phyloP scores from a whole-genome alignment of 768 basidiomycete genomes.

The Lentinula guzmanii region DNA sequence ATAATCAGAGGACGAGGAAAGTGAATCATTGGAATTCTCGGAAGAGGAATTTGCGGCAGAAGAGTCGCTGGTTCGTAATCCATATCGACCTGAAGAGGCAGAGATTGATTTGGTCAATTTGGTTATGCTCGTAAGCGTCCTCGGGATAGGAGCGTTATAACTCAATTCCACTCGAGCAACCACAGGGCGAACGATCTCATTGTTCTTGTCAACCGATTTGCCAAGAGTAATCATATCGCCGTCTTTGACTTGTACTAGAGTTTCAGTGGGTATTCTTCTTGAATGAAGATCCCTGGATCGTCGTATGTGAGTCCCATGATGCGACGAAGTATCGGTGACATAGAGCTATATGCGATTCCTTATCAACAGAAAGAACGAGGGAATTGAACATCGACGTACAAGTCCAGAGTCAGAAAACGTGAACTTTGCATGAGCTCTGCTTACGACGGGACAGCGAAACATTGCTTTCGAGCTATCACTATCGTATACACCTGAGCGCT shows the following conservation, averaged over 20 bases:
- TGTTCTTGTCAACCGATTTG: constrained; percentile 62
- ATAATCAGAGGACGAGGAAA: neutral
- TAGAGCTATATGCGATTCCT: constrained; percentile 43
- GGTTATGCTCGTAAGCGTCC: neutral
- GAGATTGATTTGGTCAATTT: neutral
- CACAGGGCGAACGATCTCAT: constrained; percentile 57
- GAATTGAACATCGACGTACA: constrained; percentile 33
- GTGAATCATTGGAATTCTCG: neutral
- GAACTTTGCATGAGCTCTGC: constrained; percentile 74
- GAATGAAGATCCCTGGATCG: constrained; percentile 44
- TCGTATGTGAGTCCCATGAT: constrained; percentile 70
- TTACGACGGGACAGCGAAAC: constrained; percentile 76
- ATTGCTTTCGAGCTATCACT: constrained; percentile 44
- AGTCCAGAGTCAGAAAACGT: constrained; percentile 64
- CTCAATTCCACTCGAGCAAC: constrained; percentile 55
- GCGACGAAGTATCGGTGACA: constrained; percentile 64
- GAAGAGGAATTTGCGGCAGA: constrained; percentile 4
- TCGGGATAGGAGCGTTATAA: constrained; percentile 18
- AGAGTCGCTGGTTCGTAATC: neutral
- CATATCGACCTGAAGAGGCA: constrained; percentile 7
- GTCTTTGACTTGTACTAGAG: constrained; percentile 50
- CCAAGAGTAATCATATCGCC: constrained; percentile 75
- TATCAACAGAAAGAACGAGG: constrained; percentile 8
- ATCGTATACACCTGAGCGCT: constrained; percentile 32
- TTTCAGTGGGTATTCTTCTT: constrained; percentile 46